Evolutionary conservation across 441 rosid species (phyloP).

Genomic region (Capsella rubella): DNA sequence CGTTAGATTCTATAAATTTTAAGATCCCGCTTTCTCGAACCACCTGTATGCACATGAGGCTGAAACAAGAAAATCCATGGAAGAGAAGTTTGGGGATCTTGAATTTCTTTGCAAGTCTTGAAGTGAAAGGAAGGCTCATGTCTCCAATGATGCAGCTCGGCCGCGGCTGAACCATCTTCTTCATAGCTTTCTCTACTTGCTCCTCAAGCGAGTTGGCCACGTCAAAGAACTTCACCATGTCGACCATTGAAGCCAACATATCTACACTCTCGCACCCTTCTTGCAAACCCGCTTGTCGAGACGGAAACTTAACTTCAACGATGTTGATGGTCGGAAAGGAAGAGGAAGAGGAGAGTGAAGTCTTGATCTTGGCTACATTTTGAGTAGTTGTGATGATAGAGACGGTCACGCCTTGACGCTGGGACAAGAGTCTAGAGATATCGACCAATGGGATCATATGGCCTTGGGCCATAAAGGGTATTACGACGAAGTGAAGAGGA

Average conservation of each 20-base stretch:
- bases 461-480: slow-evolving; percentile 50
- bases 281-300: slow-evolving; percentile 41
- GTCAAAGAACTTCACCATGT: slow-evolving; percentile 40
- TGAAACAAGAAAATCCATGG: slow-evolving; percentile 49
- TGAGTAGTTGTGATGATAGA: slow-evolving; percentile 50
- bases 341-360: slow-evolving; percentile 35
- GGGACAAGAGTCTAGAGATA: slow-evolving; percentile 46
- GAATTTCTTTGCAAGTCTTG: slow-evolving; percentile 46
- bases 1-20: slow-evolving; percentile 25
- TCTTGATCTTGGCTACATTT: slow-evolving; percentile 45
- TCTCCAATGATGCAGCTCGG: slow-evolving; percentile 53
- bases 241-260: slow-evolving; percentile 35
- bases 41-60: slow-evolving; percentile 37
- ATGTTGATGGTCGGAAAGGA: slow-evolving; percentile 39
- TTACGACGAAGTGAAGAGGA: slow-evolving; percentile 43
- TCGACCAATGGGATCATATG: slow-evolving; percentile 49
- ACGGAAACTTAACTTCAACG: slow-evolving; percentile 43
- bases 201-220: slow-evolving; percentile 40
- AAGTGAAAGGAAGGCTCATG: slow-evolving; percentile 46
- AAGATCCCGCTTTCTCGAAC: slow-evolving; percentile 29
- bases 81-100: slow-evolving; percentile 50
- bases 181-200: slow-evolving; percentile 43
- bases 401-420: slow-evolving; percentile 45
- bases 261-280: slow-evolving; percentile 56
- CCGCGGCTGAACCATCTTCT: slow-evolving; percentile 38